Evolutionary conservation across 2,329 filamentous ascomycete species (phyloP), one percentile per base, ranked within the genome.

Genomic region (Raffaelea albimanens): DNA sequence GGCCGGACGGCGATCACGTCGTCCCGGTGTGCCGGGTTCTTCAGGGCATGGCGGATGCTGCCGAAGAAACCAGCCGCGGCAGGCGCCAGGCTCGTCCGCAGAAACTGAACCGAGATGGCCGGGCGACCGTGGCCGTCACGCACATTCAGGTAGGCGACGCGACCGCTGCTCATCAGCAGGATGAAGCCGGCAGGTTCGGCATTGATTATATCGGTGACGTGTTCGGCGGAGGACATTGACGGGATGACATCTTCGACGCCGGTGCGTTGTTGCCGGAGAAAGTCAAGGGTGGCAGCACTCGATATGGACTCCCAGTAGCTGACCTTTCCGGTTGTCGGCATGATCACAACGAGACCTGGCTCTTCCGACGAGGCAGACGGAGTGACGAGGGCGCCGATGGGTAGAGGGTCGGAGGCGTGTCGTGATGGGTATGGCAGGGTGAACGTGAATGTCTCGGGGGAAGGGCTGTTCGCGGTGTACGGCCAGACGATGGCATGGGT

Each of bases 301-400:
- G 91, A 89, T 53, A 97, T 86, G 36, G 88, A 94, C 62, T 97
- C 93, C 89, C 93, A 97, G 64, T 93, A 97, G 40, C 87, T 83
- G 45, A 97, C 80, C 63, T 83, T 90, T 45, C 93, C 93, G 43
- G 76, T 89, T 18, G 78, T 79, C 13, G 91, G 86, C 68, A 91
- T 87, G 34, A 97, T 75, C 34, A 96, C 78, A 23, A 98, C 80
- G 34, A 98, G 74, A 2, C 93, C 93, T 31, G 90, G 85, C 56
- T 95, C 86, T 43, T 80, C 79, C n/a, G 79, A 80, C 4, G 83
- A 82, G 11, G 85, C 82, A 5, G 87, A 85, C 44, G 85, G 83
- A 0, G 86, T 83, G 7, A 96, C 83, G 45, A 98, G 76, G 18
- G 86, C 80, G 46, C 88, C 93, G 36, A 96, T 73, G 2, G 93